phyloP scores from a whole-genome alignment of 768 basidiomycete species.

The Podaxis sp. region DNA sequence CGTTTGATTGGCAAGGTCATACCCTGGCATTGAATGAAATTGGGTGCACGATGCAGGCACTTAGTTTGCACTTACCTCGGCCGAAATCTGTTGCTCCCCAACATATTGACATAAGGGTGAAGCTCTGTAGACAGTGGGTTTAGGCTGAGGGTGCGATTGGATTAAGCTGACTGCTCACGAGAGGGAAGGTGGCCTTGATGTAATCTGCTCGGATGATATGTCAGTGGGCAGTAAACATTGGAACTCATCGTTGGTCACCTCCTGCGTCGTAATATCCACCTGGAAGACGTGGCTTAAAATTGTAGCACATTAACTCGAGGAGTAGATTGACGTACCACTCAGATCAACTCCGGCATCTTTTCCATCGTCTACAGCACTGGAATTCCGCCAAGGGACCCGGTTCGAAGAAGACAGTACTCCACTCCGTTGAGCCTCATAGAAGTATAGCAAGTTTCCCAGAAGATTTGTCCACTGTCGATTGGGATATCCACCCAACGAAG shows the following conservation, averaged over 20 bases:
- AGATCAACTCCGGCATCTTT: slow-evolving; percentile 69
- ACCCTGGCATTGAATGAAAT: slow-evolving; percentile 40
- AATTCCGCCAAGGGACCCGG: slow-evolving; percentile 85
- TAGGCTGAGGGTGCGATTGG: background rate
- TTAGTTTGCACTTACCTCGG: slow-evolving; percentile 40
- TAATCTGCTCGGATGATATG: slow-evolving; percentile 49
- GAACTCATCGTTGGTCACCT: slow-evolving; percentile 39
- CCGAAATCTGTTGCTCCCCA: slow-evolving; percentile 90
- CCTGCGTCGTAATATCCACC: slow-evolving; percentile 92
- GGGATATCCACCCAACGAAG: slow-evolving; percentile 41
- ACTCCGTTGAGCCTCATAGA: slow-evolving; percentile 89
- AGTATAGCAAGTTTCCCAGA: slow-evolving; percentile 78
- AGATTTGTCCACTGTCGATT: slow-evolving; percentile 82
- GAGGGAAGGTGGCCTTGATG: slow-evolving; percentile 82
- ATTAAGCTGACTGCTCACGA: slow-evolving; percentile 41
- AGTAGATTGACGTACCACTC: slow-evolving; percentile 38
- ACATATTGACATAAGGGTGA: slow-evolving; percentile 78
- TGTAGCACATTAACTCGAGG: background rate
- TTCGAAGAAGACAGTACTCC: slow-evolving; percentile 65
- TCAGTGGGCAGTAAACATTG: background rate
- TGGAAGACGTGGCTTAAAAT: background rate
- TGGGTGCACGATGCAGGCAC: background rate
- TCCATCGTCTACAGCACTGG: slow-evolving; percentile 75
- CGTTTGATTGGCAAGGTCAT: slow-evolving; percentile 82
- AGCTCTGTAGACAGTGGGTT: slow-evolving; percentile 43